phyloP scores from a whole-genome alignment of 352 stramenopile genomes.

The Aphanomyces cochlioides region DNA sequence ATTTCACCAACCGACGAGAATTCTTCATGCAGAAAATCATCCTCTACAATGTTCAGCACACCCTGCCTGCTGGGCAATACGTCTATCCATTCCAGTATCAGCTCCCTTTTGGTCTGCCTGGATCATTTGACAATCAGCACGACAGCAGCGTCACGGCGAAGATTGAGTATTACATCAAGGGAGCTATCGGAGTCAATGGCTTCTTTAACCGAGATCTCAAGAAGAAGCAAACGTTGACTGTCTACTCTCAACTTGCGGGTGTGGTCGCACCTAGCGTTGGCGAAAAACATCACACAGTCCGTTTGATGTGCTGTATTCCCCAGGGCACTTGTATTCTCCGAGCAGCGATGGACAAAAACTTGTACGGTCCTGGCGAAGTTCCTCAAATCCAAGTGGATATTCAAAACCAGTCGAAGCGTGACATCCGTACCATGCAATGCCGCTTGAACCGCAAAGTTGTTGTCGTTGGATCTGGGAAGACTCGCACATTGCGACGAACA shows the following conservation, averaged over 20 bases:
- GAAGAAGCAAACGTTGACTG: conserved; percentile 48
- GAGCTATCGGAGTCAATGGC: conserved; percentile 55
- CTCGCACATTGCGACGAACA: conserved; percentile 40
- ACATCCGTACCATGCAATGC: conserved; percentile 59
- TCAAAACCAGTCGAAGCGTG: conserved; percentile 50
- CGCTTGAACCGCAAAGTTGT: conserved; percentile 53
- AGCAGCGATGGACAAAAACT: conserved; percentile 71
- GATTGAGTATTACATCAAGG: conserved; percentile 80
- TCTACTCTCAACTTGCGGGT: conserved; percentile 54
- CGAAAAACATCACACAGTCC: conserved; percentile 50
- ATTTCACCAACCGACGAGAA: conserved; percentile 36
- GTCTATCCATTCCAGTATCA: conserved; percentile 65
- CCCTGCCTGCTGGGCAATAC: conserved; percentile 60
- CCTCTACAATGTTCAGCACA: conserved; percentile 41
- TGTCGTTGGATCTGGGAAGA: conserved; percentile 35
- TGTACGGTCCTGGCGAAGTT: conserved; percentile 58
- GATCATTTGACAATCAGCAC: conserved; percentile 48
- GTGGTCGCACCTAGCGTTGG: conserved; percentile 48
- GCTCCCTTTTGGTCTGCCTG: conserved; percentile 49
- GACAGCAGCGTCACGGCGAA: conserved; percentile 47
- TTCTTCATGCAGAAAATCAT: conserved; percentile 54
- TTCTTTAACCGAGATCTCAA: conserved; percentile 65
- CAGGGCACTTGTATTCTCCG: conserved; percentile 49
- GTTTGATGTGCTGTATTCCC: conserved; percentile 62
- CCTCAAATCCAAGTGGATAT: conserved; percentile 59